Evolutionary conservation across 768 basidiomycete genomes (phyloP).

Genomic region (Cyathus striatus): DNA sequence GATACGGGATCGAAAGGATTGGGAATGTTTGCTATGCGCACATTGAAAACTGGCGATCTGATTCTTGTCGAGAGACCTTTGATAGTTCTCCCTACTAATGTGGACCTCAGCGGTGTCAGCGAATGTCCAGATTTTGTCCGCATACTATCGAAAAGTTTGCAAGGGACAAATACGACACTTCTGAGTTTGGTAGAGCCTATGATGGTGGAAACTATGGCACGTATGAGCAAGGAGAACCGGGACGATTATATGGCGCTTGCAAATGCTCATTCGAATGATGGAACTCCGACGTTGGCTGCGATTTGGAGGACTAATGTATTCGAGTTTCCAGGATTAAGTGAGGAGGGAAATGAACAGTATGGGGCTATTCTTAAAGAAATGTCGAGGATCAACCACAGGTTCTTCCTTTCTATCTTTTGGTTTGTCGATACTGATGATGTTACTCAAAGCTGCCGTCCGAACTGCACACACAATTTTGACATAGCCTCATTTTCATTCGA

Average conservation of each 20-base stretch:
- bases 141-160: no score
- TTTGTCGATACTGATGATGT: background rate
- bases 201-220: slow-evolving; percentile 1
- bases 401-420: background rate
- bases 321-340: background rate
- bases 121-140: no score
- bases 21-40: no score
- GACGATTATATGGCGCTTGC: background rate
- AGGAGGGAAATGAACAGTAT: background rate
- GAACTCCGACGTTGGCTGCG: background rate
- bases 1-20: no score
- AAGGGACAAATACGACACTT: no score
- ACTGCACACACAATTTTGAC: background rate
- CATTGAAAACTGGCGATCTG: no score
- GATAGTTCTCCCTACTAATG: no score
- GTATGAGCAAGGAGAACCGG: background rate
- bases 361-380: background rate
- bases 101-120: no score
- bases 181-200: no score
- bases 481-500: background rate
- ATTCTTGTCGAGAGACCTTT: no score
- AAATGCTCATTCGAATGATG: background rate
- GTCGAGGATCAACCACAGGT: background rate
- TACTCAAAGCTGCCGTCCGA: background rate
- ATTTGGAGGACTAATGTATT: background rate